Conservation (phyloP, 139 green algal species). For the Chlorella sp. region DNA sequence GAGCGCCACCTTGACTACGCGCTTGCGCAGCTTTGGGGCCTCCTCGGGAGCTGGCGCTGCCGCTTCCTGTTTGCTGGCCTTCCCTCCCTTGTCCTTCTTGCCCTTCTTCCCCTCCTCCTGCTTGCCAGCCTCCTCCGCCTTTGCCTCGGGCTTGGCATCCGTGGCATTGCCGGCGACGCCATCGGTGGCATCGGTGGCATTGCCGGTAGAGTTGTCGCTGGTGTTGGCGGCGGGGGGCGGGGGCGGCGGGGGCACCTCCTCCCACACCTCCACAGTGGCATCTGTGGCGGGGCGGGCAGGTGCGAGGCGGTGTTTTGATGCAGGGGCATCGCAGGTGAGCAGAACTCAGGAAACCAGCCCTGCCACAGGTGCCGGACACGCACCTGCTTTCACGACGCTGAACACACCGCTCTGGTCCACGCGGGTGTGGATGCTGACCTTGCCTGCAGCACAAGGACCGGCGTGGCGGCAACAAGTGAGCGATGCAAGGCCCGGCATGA, state of each 20-base stretch:
- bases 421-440: conserved; percentile 63
- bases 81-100: not conserved
- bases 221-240: conserved; percentile 9
- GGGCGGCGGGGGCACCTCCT: conserved; percentile 6
- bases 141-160: not conserved
- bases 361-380: not conserved
- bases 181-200: conserved; percentile 14
- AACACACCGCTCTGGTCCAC: conserved; percentile 79
- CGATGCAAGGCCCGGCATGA: not conserved
- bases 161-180: not conserved
- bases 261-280: conserved; percentile 51
- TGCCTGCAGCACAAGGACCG: not conserved
- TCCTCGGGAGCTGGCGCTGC: conserved; percentile 23
- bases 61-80: too few relatives aligned
- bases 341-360: not conserved
- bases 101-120: not conserved
- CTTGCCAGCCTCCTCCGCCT: not conserved
- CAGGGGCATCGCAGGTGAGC: not conserved
- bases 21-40: conserved; percentile 38
- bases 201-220: not conserved
- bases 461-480: not conserved
- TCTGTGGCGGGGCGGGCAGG: conserved; percentile 36
- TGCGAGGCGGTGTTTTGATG: too few relatives aligned
- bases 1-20: conserved; percentile 42
- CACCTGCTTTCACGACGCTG: conserved; percentile 69